Evolutionary conservation across 75 land plant genomes (phyloP), one percentile per base, ranked within the genome.

Genomic region (Pinus taeda): DNA sequence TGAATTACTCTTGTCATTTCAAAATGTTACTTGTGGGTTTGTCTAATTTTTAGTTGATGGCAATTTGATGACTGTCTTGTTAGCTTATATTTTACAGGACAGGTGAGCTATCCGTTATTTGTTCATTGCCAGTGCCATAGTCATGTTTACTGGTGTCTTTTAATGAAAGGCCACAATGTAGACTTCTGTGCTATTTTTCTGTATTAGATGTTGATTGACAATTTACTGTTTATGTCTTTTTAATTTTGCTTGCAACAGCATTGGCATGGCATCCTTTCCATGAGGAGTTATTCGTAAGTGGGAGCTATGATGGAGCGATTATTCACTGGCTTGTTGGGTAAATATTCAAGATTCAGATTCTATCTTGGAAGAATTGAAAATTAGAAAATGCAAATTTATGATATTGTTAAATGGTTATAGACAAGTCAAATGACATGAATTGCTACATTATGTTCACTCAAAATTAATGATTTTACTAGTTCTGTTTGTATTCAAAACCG

Each of bases 181-280:
- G 55, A 49, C 55, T 49, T 49, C 9, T 49, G 55, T 49, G 55
- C 55, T 49, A 49, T 49, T 49, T 49, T 49, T 49, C 55, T 49
- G 55, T 11, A 49, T 49, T 11, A 49, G 2, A 49, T 49, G 55
- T 49, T 49, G 55, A 49, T 49, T 49, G 55, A 49, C 55, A 49
- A 60, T 60, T 3, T 60, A 12, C 62, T 60, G 6, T 36, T 53
- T 33, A 21, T 72, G 36, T 63, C 26, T 26, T 26, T 26, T 26
- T 26, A 26, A 26, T 78, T 74, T 45, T 14, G 60, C 26, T 81
- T 73, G 59, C 63, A 57, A 11, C 82, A 97, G 99, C 96, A 72
- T 80, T 97, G 88, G 98, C 99, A 60, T 97, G 99, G 99, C 99
- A 97, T 83, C 99, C 99, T 60, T 95, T 97, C 75, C 98, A 97